Evolutionary conservation across 2,329 filamentous ascomycete species (phyloP).

Genomic region (Trichoderma sp.): DNA sequence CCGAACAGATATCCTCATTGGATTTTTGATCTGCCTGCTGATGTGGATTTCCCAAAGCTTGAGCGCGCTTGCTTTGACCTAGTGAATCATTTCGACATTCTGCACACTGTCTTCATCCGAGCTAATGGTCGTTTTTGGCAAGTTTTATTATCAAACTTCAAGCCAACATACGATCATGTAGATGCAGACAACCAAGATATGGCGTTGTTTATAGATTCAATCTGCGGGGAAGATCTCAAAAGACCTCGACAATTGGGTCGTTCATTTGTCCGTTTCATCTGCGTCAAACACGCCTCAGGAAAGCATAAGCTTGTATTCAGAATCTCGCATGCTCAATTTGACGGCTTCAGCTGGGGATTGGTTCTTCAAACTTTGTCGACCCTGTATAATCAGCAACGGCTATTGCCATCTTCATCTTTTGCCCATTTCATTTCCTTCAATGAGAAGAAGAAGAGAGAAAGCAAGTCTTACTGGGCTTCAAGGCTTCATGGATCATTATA

Average conservation of each 20-base stretch:
- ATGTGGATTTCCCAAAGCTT: slow-evolving; percentile 6
- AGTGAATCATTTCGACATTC: slow-evolving; percentile 7
- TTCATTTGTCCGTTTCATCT: slow-evolving; percentile 7
- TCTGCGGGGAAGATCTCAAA: slow-evolving; percentile 6
- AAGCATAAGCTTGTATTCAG: slow-evolving; percentile 14
- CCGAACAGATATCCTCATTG: slow-evolving; percentile 14
- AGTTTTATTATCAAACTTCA: slow-evolving; percentile 8
- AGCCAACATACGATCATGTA: not conserved
- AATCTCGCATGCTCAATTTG: slow-evolving; percentile 17
- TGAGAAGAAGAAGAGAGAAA: not conserved
- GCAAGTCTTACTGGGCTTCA: not conserved
- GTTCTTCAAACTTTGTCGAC: slow-evolving; percentile 8
- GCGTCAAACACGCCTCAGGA: not conserved
- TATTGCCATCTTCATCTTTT: not conserved
- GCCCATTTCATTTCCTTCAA: not conserved
- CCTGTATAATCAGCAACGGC: not conserved
- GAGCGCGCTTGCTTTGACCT: not conserved
- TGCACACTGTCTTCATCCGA: slow-evolving; percentile 12
- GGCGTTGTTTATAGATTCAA: not conserved
- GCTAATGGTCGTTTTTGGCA: slow-evolving; percentile 12
- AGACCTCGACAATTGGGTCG: slow-evolving; percentile 1
- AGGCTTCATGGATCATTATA: not conserved
- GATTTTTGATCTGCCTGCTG: slow-evolving; percentile 10
- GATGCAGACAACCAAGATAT: slow-evolving; percentile 7
- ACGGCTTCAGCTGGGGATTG: slow-evolving; percentile 13